Percentiles rank a stretch among this genome's conserved stretches.
phyloP scores from a whole-genome alignment of 2,329 filamentous ascomycete genomes.

The Erysiphe neolycopersici region DNA sequence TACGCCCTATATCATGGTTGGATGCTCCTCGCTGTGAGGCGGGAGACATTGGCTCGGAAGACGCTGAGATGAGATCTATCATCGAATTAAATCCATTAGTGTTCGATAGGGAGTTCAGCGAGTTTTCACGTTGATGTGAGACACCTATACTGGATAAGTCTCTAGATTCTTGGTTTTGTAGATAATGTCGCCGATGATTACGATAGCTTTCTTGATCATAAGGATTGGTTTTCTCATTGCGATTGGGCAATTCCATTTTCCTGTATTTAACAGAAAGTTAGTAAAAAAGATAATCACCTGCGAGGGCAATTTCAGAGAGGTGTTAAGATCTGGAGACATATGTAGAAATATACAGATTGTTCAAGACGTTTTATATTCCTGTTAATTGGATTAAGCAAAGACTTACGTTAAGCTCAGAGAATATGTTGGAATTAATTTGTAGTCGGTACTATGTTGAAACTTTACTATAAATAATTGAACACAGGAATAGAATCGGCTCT shows the following conservation, averaged over 20 bases:
- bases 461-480: too few relatives aligned
- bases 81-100: constrained; percentile 19
- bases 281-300: too few relatives aligned
- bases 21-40: constrained; percentile 6
- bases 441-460: too few relatives aligned
- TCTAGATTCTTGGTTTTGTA: constrained; percentile 44
- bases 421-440: too few relatives aligned
- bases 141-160: constrained; percentile 5
- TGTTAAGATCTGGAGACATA: too few relatives aligned
- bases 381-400: too few relatives aligned
- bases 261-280: constrained; percentile 4
- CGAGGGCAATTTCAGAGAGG: too few relatives aligned
- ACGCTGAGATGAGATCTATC: constrained; percentile 14
- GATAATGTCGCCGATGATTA: constrained; percentile 35
- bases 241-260: constrained; percentile 30
- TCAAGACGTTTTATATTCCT: too few relatives aligned
- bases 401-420: too few relatives aligned
- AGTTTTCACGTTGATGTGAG: constrained; percentile 24
- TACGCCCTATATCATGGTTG: constrained; percentile 27
- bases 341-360: too few relatives aligned
- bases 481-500: too few relatives aligned
- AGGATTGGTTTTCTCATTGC: constrained; percentile 21
- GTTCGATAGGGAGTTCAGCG: constrained; percentile 30
- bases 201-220: constrained; percentile 38
- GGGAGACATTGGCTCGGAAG: constrained; percentile 24